Evolutionary conservation across 345 rosid species (phyloP).

Genomic region (Gossypium rotundifolium): DNA sequence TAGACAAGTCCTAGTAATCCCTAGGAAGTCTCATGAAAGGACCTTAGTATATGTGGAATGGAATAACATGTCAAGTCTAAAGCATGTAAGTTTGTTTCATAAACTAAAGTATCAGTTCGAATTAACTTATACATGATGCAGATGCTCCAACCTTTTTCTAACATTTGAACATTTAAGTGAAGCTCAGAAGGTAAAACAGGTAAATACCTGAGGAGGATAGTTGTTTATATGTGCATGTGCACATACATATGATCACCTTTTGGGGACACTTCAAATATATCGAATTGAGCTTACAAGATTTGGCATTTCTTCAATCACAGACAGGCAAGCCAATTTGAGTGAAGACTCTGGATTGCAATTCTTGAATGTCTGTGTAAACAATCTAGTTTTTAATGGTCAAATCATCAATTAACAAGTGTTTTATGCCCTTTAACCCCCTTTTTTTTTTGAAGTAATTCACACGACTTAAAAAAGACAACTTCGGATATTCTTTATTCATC

Average conservation of each 20-base stretch:
- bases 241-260: constrained; percentile 16
- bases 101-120: neutral
- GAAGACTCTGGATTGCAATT: constrained; percentile 57
- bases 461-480: too few relatives aligned
- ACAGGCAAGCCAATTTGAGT: constrained; percentile 59
- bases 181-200: constrained; percentile 5
- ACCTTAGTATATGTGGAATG: constrained; percentile 36
- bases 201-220: constrained; percentile 55
- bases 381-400: constrained; percentile 10
- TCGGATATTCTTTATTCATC: too few relatives aligned
- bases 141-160: neutral
- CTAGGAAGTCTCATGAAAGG: constrained; percentile 61
- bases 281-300: constrained; percentile 52
- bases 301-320: constrained; percentile 52
- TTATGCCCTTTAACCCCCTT: too few relatives aligned
- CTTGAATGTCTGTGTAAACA: constrained; percentile 58
- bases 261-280: neutral
- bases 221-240: constrained; percentile 18
- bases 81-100: constrained; percentile 5
- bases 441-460: too few relatives aligned
- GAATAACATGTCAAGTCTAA: constrained; percentile 1
- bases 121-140: constrained; percentile 30
- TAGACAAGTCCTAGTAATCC: constrained; percentile 57
- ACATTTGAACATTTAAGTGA: constrained; percentile 4
- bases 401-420: too few relatives aligned